These are phyloP conservation scores for Aaosphaeria pasadenensis DNA, from an alignment of 2,329 filamentous ascomycete genomes.

Conservation along the genomic window DNA sequence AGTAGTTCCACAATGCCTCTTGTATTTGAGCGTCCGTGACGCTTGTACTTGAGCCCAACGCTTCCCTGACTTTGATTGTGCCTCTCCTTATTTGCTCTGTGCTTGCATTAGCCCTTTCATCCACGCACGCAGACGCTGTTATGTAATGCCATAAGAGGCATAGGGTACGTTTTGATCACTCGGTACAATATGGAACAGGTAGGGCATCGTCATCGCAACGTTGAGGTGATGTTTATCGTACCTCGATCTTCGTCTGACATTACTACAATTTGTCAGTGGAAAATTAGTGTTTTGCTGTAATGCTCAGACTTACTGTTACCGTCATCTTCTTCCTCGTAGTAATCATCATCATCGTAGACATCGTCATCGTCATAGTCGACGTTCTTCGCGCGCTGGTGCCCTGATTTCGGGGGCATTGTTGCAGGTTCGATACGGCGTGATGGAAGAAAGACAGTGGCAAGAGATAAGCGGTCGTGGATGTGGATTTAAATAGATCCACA, in stretches of 20 bases:
- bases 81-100: constrained; percentile 60
- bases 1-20: constrained; percentile 93
- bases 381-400: constrained; percentile 45
- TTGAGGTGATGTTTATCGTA: background rate
- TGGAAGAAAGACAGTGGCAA: no score
- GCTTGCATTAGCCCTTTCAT: constrained; percentile 3
- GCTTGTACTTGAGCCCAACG: constrained; percentile 62
- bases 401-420: constrained; percentile 34
- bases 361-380: constrained; percentile 52
- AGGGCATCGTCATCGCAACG: no score
- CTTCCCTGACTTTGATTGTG: constrained; percentile 63
- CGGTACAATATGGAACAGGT: no score
- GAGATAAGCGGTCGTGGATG: no score
- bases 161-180: no score
- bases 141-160: no score
- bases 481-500: no score
- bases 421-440: background rate
- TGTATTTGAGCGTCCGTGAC: constrained; percentile 73
- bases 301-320: constrained; percentile 17
- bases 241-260: constrained; percentile 25
- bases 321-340: constrained; percentile 40
- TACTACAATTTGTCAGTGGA: constrained; percentile 1
- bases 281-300: background rate
- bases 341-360: constrained; percentile 51
- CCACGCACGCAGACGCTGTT: background rate